phyloP scores from a whole-genome alignment of 345 rosid species.

The Barbarea vulgaris region DNA sequence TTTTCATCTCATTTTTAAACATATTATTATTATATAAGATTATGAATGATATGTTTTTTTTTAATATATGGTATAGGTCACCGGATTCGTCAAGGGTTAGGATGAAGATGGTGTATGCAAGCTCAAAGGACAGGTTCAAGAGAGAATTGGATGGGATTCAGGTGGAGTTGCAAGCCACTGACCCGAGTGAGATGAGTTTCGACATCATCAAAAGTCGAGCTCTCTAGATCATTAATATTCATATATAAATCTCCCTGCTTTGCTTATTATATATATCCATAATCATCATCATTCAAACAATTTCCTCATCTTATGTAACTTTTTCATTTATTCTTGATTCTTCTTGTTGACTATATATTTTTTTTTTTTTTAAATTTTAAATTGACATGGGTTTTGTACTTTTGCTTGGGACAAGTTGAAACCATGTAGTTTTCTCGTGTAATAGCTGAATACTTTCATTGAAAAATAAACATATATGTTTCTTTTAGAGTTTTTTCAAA shows the following conservation, averaged over 20 bases:
- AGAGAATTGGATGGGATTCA: conserved; percentile 93
- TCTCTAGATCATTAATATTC: conserved; percentile 45
- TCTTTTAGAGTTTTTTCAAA: background rate
- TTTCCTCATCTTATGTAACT: conserved; percentile 33
- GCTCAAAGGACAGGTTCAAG: conserved; percentile 96
- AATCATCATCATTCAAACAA: conserved; percentile 19
- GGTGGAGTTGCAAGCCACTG: conserved; percentile 96
- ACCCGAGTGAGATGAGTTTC: conserved; percentile 98
- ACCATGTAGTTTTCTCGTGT: conserved; percentile 34
- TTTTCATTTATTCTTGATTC: conserved; percentile 32
- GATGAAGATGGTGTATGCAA: conserved; percentile 92
- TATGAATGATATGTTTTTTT: background rate
- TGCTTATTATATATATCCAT: conserved; percentile 4
- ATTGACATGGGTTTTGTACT: conserved; percentile 34
- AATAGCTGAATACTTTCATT: conserved; percentile 17
- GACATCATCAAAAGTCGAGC: conserved; percentile 86
- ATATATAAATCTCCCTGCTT: background rate
- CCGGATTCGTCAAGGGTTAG: conserved; percentile 86
- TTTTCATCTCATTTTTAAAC: background rate
- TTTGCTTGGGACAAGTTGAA: conserved; percentile 21
- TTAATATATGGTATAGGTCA: conserved; percentile 54
- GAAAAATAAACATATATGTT: background rate
- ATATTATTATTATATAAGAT: background rate
- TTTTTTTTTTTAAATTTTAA: background rate
- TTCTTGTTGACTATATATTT: background rate